Conservation (phyloP, 495 filamentous ascomycete genomes). For the Neurospora sp. region DNA sequence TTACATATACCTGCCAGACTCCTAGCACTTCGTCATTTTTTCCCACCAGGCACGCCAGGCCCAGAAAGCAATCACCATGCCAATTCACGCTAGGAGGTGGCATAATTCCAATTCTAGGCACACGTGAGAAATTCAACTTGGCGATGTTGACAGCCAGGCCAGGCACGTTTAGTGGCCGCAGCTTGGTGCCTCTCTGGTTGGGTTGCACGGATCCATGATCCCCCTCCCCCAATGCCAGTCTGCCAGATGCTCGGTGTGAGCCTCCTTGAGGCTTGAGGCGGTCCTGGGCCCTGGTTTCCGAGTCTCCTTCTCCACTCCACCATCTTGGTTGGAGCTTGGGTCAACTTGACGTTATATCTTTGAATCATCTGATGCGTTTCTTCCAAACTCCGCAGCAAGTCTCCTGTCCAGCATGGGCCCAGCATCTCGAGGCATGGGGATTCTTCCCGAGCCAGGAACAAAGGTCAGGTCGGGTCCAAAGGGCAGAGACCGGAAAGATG, state of each 20-base stretch:
- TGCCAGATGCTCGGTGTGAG: neutral
- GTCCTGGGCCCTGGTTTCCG: neutral
- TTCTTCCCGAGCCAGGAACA: neutral
- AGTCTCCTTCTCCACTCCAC: neutral
- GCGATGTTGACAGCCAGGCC: neutral
- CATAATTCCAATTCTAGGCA: neutral
- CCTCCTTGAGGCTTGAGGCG: neutral
- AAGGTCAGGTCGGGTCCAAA: neutral
- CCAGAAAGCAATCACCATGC: neutral
- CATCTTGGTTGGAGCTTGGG: neutral
- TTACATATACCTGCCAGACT: neutral
- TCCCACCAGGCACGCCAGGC: neutral
- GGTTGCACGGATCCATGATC: too few species aligned
- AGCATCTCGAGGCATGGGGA: neutral
- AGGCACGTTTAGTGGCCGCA: too few species aligned
- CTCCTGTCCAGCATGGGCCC: neutral
- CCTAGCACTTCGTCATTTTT: neutral
- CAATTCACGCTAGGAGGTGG: neutral
- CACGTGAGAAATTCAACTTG: neutral
- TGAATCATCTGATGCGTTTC: too few species aligned
- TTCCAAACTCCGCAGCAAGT: too few species aligned
- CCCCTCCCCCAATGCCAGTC: too few species aligned
- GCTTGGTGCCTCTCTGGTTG: too few species aligned
- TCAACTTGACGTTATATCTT: neutral
- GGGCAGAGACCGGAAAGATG: neutral